Conservation (phyloP, 2,329 filamentous ascomycete species). For the Diaporthe vexans region DNA sequence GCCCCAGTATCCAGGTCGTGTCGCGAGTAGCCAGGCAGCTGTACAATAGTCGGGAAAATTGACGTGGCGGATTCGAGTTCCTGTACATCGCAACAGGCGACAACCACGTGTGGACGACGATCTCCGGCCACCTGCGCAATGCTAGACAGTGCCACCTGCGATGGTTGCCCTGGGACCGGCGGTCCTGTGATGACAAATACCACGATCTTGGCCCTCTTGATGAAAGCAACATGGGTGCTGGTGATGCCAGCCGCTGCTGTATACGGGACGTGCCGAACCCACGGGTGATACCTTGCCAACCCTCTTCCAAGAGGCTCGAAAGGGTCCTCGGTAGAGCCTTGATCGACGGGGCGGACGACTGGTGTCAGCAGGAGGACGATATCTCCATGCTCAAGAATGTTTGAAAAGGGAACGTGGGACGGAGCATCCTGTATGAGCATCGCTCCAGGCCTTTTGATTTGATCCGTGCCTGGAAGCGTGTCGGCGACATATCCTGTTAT, state of each 20-base stretch:
- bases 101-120: slow-evolving; percentile 63
- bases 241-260: slow-evolving; percentile 75
- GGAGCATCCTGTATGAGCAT: slow-evolving; percentile 58
- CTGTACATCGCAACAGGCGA: slow-evolving; percentile 64
- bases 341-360: slow-evolving; percentile 62
- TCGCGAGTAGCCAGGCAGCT: slow-evolving; percentile 63
- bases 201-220: slow-evolving; percentile 70
- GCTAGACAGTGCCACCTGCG: slow-evolving; percentile 67
- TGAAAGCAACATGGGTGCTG: slow-evolving; percentile 72
- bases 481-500: slow-evolving; percentile 40
- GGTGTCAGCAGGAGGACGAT: slow-evolving; percentile 75
- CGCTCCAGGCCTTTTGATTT: slow-evolving; percentile 43
- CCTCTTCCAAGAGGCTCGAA: slow-evolving; percentile 79
- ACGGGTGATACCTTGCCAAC: slow-evolving; percentile 70
- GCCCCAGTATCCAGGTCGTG: slow-evolving; percentile 65
- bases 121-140: slow-evolving; percentile 59
- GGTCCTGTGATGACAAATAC: slow-evolving; percentile 72
- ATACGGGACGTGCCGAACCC: slow-evolving; percentile 80
- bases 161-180: slow-evolving; percentile 60
- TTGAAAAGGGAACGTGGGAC: slow-evolving; percentile 62
- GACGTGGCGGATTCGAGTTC: slow-evolving; percentile 55
- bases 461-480: slow-evolving; percentile 44
- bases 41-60: slow-evolving; percentile 66
- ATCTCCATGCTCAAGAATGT: slow-evolving; percentile 62
- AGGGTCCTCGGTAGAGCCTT: slow-evolving; percentile 66